phyloP scores from a whole-genome alignment of 1,139 yeast genomes.

The Nakaseomyces glabratus region DNA sequence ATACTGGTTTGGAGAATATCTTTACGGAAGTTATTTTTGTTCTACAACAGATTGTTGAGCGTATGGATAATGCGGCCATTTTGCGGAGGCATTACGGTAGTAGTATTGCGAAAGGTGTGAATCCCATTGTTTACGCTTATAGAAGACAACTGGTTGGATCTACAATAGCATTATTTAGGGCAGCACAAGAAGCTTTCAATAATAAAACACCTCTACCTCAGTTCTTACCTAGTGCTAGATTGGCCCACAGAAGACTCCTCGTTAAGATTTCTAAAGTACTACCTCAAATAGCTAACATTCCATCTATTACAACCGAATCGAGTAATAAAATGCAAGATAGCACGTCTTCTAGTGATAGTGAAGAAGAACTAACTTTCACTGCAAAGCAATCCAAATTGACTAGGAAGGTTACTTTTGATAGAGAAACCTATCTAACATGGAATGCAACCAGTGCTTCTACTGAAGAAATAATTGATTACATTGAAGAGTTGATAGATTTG shows the following conservation, averaged over 20 bases:
- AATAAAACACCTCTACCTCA: conserved; percentile 43
- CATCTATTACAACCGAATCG: conserved; percentile 1
- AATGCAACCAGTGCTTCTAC: conserved; percentile 42
- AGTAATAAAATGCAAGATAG: conserved; percentile 10
- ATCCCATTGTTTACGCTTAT: conserved; percentile 35
- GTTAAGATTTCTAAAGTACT: not conserved
- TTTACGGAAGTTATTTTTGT: conserved; percentile 40
- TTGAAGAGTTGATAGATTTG: conserved; percentile 38
- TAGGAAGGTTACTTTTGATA: conserved; percentile 24
- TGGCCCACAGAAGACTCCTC: conserved; percentile 39
- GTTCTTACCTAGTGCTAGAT: conserved; percentile 40
- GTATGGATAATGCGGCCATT: conserved; percentile 39
- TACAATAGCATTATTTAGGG: conserved; percentile 32
- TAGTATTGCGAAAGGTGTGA: conserved; percentile 39
- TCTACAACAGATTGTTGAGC: conserved; percentile 39
- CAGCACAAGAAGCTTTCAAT: conserved; percentile 37
- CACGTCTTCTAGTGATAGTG: conserved; percentile 4
- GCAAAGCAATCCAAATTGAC: not conserved
- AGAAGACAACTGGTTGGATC: conserved; percentile 40
- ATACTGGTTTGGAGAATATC: conserved; percentile 34
- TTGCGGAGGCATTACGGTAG: conserved; percentile 39
- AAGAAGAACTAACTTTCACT: conserved; percentile 6
- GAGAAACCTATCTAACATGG: conserved; percentile 41
- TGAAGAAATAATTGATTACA: conserved; percentile 42
- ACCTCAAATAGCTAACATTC: not conserved